Percentiles rank a stretch among this genome's conserved stretches.
phyloP scores from a whole-genome alignment of 495 filamentous ascomycete genomes.

The Podospora bellae-mahoneyi region DNA sequence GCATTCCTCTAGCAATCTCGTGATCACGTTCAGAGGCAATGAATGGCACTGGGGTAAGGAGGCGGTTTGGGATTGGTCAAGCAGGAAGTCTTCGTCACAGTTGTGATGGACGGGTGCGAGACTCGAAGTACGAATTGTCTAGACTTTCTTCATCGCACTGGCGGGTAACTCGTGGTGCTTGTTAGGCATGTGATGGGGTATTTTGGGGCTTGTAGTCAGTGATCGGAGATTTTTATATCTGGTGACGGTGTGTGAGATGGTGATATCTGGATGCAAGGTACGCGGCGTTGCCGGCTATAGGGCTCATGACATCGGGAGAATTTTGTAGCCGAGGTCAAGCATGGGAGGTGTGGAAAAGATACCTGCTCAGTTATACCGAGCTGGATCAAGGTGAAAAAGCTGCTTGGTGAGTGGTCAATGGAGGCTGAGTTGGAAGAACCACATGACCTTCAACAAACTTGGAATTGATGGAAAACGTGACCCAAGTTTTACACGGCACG shows the following conservation, averaged over 20 bases:
- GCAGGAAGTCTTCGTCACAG: background rate
- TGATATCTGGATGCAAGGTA: background rate
- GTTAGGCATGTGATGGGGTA: background rate
- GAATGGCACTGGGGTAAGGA: background rate
- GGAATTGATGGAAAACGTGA: background rate
- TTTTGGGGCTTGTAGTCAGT: background rate
- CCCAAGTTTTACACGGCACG: background rate
- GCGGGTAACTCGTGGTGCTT: background rate
- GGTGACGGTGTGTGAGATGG: background rate
- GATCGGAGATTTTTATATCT: background rate
- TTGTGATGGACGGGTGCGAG: background rate
- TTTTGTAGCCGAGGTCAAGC: background rate
- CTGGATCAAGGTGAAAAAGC: background rate
- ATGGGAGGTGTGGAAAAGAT: background rate
- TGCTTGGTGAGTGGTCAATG: background rate
- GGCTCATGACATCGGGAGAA: background rate
- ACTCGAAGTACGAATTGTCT: background rate
- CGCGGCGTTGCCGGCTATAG: background rate
- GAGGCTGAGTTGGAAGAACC: background rate
- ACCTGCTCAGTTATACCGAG: background rate
- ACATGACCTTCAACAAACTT: background rate
- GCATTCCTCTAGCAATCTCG: background rate
- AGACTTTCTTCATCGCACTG: background rate
- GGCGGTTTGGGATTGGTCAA: background rate
- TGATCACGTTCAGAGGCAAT: background rate